These are phyloP conservation scores for Rhizoclosmatium sp. DNA, from an alignment of 192 early-diverging fungal species.

Conservation along the genomic window DNA sequence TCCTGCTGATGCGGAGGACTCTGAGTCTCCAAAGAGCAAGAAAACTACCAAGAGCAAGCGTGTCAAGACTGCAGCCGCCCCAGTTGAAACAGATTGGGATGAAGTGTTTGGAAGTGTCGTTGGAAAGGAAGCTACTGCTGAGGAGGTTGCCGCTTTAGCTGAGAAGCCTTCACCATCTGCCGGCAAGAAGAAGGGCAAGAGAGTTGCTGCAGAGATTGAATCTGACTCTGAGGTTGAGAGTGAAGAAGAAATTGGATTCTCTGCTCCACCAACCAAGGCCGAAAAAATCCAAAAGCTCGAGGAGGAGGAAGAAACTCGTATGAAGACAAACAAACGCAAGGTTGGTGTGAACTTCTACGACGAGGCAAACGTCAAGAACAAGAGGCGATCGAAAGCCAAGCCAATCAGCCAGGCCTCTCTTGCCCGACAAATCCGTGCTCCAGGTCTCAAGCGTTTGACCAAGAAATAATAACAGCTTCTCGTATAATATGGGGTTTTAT, in stretches of 20 bases:
- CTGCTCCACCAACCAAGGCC: constrained; percentile 2
- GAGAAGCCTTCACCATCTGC: constrained; percentile 38
- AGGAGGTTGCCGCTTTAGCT: constrained; percentile 42
- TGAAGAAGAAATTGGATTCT: constrained; percentile 36
- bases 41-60: constrained; percentile 39
- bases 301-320: constrained; percentile 51
- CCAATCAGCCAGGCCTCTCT: constrained; percentile 34
- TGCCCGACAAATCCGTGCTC: constrained; percentile 34
- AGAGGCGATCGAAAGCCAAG: constrained; percentile 77
- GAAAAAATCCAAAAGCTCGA: not conserved
- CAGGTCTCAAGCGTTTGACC: constrained; percentile 32
- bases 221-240: constrained; percentile 39
- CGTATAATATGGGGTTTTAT: too few species aligned
- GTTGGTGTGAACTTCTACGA: constrained; percentile 91
- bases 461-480: constrained; percentile 11
- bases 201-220: constrained; percentile 39
- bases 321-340: constrained; percentile 94
- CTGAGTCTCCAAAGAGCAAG: constrained; percentile 24
- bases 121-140: constrained; percentile 60
- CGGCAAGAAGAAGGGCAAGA: constrained; percentile 54
- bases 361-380: constrained; percentile 95
- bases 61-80: constrained; percentile 51
- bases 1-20: constrained; percentile 55
- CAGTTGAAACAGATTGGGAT: constrained; percentile 77
- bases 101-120: constrained; percentile 87